These are phyloP conservation scores for Xylariomycetidae sp. DNA, from an alignment of 2,329 filamentous ascomycete species.

Conservation along the genomic window DNA sequence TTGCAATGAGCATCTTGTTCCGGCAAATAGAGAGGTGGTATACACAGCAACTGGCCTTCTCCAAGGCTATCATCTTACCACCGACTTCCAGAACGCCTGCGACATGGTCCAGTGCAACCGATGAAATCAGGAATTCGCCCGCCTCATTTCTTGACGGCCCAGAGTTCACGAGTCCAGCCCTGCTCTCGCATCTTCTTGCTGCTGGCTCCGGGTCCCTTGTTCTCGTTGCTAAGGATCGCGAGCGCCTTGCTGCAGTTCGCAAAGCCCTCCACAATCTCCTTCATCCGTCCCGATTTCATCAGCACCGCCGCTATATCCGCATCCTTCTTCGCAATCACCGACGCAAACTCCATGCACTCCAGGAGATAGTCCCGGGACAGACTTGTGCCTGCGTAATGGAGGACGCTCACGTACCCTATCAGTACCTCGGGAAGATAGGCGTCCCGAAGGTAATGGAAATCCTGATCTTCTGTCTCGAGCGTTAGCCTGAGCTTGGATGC, in stretches of 20 bases:
- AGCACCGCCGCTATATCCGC: constrained; percentile 63
- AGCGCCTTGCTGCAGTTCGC: constrained; percentile 72
- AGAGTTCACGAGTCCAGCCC: constrained; percentile 59
- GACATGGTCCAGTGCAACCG: neutral
- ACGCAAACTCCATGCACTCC: constrained; percentile 81
- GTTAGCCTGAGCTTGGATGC: constrained; percentile 7
- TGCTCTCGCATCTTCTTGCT: constrained; percentile 56
- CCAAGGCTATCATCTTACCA: too few species aligned
- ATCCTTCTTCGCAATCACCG: constrained; percentile 63
- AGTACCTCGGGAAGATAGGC: constrained; percentile 82
- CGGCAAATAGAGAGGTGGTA: too few species aligned
- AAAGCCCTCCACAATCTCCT: constrained; percentile 69
- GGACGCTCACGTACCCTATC: constrained; percentile 72
- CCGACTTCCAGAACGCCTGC: too few species aligned
- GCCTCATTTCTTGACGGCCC: constrained; percentile 45
- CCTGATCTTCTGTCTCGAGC: constrained; percentile 42
- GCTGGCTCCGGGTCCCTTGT: constrained; percentile 41
- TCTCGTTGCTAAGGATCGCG: constrained; percentile 49
- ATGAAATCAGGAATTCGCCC: too few species aligned
- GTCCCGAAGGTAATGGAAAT: constrained; percentile 61
- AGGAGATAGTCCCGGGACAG: constrained; percentile 71
- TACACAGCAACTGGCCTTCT: too few species aligned
- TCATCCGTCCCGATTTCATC: constrained; percentile 59
- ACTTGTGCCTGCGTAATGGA: constrained; percentile 72
- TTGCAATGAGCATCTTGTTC: too few species aligned